These are phyloP conservation scores for Laetiporus sulphureus DNA, from an alignment of 1,284 basidiomycete genomes.

Conservation along the genomic window DNA sequence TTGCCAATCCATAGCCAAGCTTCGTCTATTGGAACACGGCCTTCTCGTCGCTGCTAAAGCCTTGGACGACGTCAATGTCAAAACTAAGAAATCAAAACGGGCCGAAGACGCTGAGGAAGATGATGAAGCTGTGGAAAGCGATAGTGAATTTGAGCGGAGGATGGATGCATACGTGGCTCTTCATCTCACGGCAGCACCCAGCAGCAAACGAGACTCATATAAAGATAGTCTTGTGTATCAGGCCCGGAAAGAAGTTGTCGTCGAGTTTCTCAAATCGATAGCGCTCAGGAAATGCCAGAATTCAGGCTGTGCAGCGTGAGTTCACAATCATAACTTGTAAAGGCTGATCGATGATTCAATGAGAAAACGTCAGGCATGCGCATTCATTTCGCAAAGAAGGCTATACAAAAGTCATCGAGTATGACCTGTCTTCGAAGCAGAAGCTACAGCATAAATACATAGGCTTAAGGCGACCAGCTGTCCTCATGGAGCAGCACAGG, in stretches of 20 bases:
- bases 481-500: slow-evolving; percentile 51
- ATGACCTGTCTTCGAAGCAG: slow-evolving; percentile 80
- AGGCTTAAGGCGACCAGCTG: slow-evolving; percentile 63
- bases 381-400: slow-evolving; percentile 94
- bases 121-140: slow-evolving; percentile 42
- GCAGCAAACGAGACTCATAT: slow-evolving; percentile 74
- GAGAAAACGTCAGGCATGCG: slow-evolving; percentile 31
- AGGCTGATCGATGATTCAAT: too few relatives aligned
- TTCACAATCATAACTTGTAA: too few relatives aligned
- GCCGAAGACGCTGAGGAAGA: slow-evolving; percentile 37
- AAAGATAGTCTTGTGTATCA: slow-evolving; percentile 89
- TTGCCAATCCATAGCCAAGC: slow-evolving; percentile 79
- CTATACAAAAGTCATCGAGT: slow-evolving; percentile 91
- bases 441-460: slow-evolving; percentile 55
- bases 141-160: slow-evolving; percentile 61
- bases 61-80: slow-evolving; percentile 56
- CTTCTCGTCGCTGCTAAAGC: slow-evolving; percentile 79
- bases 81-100: slow-evolving; percentile 26
- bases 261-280: slow-evolving; percentile 76
- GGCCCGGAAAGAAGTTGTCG: slow-evolving; percentile 77
- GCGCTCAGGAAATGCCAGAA: slow-evolving; percentile 72
- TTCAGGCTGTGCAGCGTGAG: slow-evolving; percentile 75
- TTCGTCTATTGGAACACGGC: slow-evolving; percentile 88
- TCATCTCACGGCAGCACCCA: slow-evolving; percentile 52
- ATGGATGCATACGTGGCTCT: slow-evolving; percentile 70